A percentile compares a stretch with the other conserved stretches of the same genome.
These are phyloP conservation scores for Gentiana dahurica DNA, from an alignment of 257 asterid genomes.

Conservation along the genomic window DNA sequence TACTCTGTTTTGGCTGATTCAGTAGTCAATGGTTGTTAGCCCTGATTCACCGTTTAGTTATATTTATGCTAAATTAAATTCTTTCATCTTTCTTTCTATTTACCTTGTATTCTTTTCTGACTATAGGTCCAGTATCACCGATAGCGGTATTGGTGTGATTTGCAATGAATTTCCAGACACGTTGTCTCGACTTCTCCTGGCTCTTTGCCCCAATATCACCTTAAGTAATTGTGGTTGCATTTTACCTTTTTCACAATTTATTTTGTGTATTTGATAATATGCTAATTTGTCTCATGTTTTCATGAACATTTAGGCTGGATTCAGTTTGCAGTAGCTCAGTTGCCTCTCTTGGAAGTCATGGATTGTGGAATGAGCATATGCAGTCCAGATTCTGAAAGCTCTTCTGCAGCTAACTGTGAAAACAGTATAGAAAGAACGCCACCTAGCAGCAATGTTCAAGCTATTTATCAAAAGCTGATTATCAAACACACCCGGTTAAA, in stretches of 20 bases:
- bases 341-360: constrained; percentile 72
- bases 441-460: constrained; percentile 47
- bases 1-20: no score
- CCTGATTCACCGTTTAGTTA: no score
- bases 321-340: constrained; percentile 90
- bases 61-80: not conserved
- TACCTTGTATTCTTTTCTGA: constrained; percentile 3
- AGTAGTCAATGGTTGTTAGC: no score
- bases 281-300: constrained; percentile 5
- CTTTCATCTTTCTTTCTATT: not conserved
- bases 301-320: constrained; percentile 59
- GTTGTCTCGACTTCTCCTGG: constrained; percentile 72
- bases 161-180: constrained; percentile 90
- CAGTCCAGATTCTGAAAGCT: constrained; percentile 39
- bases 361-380: constrained; percentile 94
- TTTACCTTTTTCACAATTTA: not conserved
- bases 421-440: constrained; percentile 35
- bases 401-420: constrained; percentile 26
- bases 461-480: constrained; percentile 73
- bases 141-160: constrained; percentile 92
- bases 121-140: constrained; percentile 85
- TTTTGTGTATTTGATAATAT: not conserved
- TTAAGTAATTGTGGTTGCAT: constrained; percentile 47
- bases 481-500: constrained; percentile 78
- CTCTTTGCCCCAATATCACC: constrained; percentile 91